phyloP scores from a whole-genome alignment of 345 rosid species.

The Citrus hindsii region DNA sequence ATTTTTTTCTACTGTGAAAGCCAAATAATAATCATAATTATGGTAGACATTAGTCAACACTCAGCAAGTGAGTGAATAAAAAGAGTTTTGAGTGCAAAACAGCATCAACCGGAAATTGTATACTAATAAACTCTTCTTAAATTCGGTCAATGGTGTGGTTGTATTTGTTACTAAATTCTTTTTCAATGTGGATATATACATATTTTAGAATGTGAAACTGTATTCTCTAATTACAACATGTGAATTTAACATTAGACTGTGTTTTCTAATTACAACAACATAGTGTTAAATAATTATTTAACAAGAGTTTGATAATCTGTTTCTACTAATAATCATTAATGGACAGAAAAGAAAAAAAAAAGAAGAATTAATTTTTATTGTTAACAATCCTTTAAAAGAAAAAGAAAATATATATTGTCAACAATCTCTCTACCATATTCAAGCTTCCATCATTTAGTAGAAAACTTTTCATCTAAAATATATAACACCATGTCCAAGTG shows the following conservation, averaged over 20 bases:
- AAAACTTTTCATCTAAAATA: neutral
- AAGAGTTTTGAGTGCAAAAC: neutral
- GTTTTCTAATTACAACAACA: neutral
- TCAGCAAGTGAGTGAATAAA: neutral
- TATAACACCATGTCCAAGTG: neutral
- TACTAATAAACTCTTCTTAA: neutral
- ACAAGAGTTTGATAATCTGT: neutral
- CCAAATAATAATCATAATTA: neutral
- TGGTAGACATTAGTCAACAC: neutral
- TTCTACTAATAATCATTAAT: constrained; percentile 5
- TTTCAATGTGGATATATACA: neutral
- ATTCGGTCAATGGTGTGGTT: neutral
- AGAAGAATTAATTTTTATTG: neutral
- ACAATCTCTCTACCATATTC: constrained; percentile 10
- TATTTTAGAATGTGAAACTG: too few relatives aligned
- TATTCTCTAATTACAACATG: neutral
- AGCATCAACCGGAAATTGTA: neutral
- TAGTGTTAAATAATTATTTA: neutral
- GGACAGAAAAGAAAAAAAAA: neutral
- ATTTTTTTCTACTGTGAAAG: neutral
- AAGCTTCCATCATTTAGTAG: constrained; percentile 14
- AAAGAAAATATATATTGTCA: neutral
- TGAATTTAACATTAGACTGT: neutral
- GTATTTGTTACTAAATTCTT: neutral
- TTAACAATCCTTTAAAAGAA: neutral